These are phyloP conservation scores for Cystobasidium sp. DNA, from an alignment of 1,284 basidiomycete genomes.

Conservation along the genomic window DNA sequence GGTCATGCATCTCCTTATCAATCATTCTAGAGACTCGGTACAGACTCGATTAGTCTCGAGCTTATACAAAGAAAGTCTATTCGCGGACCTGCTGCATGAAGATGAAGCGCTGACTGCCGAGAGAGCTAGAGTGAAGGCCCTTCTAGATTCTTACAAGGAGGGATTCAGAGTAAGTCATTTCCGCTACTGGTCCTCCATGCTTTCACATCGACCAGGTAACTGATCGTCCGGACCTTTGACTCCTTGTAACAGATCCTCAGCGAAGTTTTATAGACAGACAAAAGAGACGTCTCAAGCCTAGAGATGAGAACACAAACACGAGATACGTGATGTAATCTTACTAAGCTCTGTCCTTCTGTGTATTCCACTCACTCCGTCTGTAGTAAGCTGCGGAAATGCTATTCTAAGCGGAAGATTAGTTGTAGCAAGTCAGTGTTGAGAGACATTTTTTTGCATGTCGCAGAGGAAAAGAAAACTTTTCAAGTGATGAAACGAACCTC, in stretches of 20 bases:
- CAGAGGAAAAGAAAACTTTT: slow-evolving; percentile 4
- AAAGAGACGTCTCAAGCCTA: background rate
- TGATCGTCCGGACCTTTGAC: background rate
- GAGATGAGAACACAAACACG: background rate
- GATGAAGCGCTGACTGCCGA: slow-evolving; percentile 94
- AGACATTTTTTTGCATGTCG: background rate
- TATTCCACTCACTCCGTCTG: no score
- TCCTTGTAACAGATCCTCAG: slow-evolving; percentile 16
- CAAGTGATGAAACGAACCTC: background rate
- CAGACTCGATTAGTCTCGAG: slow-evolving; percentile 92
- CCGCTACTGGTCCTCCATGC: background rate
- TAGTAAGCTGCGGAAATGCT: background rate
- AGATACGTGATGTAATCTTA: no score
- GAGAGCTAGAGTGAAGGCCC: slow-evolving; percentile 86
- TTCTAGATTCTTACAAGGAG: slow-evolving; percentile 95
- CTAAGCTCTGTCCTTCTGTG: no score
- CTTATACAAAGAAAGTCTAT: slow-evolving; percentile 84
- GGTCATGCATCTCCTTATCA: slow-evolving; percentile 62
- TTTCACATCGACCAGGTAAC: background rate
- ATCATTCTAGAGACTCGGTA: slow-evolving; percentile 92
- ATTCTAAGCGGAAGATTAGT: background rate
- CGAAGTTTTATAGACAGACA: slow-evolving; percentile 28
- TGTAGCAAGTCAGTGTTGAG: background rate
- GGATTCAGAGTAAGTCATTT: slow-evolving; percentile 67
- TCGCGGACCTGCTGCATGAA: slow-evolving; percentile 88